Conservation (phyloP, 2,329 filamentous ascomycete genomes). For the Fusarium devonianum region DNA sequence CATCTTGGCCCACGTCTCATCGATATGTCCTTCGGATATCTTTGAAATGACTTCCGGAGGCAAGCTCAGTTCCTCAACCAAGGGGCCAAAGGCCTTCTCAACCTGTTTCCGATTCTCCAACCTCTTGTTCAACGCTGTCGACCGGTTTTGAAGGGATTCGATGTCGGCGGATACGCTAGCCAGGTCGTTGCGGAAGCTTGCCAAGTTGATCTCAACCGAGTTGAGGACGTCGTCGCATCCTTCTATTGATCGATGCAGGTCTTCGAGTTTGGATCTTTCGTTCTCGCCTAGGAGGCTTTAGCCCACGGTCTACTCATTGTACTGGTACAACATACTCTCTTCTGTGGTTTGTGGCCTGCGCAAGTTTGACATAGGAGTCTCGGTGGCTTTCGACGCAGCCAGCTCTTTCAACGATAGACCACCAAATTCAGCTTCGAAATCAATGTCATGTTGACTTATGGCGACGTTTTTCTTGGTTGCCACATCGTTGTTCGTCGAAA, state of each 20-base stretch:
- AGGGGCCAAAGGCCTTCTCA: constrained; percentile 84
- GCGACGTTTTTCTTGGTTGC: constrained; percentile 17
- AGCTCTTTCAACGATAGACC: constrained; percentile 79
- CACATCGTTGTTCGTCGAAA: constrained; percentile 29
- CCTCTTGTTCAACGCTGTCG: constrained; percentile 80
- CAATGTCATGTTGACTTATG: constrained; percentile 61
- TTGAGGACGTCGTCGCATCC: constrained; percentile 93
- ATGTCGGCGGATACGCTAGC: constrained; percentile 94
- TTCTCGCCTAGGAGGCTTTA: constrained; percentile 66
- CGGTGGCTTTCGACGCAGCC: constrained; percentile 49
- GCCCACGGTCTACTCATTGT: not conserved
- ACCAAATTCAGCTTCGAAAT: constrained; percentile 78
- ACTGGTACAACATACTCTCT: constrained; percentile 67
- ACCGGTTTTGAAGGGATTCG: constrained; percentile 88
- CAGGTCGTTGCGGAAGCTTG: constrained; percentile 91
- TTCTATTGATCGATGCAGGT: constrained; percentile 85
- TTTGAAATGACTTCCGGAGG: constrained; percentile 83
- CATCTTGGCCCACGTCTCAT: constrained; percentile 86
- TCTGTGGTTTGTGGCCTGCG: constrained; percentile 69
- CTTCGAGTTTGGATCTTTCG: constrained; percentile 85
- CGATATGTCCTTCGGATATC: constrained; percentile 87
- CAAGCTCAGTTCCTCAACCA: constrained; percentile 91
- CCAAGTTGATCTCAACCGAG: constrained; percentile 91
- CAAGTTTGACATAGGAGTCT: constrained; percentile 31
- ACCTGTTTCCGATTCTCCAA: constrained; percentile 89